These are phyloP conservation scores for Pestalotiopsis fici DNA, from an alignment of 2,329 filamentous ascomycete genomes.

Conservation along the genomic window DNA sequence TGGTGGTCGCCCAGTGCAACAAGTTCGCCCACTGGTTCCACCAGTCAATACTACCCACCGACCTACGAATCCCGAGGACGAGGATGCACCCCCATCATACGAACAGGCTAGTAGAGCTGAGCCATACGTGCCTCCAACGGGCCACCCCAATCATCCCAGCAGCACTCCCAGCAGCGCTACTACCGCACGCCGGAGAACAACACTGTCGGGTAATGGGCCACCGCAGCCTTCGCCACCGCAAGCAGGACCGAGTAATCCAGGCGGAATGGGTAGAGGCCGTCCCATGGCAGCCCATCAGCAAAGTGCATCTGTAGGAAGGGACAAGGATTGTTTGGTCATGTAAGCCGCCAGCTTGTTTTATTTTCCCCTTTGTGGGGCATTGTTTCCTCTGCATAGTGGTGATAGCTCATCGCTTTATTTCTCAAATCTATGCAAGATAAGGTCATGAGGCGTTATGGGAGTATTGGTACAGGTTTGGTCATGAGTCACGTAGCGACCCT, in stretches of 20 bases:
- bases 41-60: conserved; percentile 39
- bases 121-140: conserved; percentile 52
- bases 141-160: conserved; percentile 49
- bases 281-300: conserved; percentile 15
- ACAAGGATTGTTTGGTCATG: conserved; percentile 31
- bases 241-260: conserved; percentile 19
- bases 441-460: not conserved
- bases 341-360: conserved; percentile 4
- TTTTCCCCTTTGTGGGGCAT: not conserved
- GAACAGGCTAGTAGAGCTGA: conserved; percentile 55
- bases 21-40: conserved; percentile 48
- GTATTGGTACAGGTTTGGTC: not conserved
- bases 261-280: conserved; percentile 38
- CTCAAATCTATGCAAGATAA: not conserved
- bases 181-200: conserved; percentile 19
- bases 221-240: not conserved
- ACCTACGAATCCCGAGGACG: conserved; percentile 38
- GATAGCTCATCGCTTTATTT: not conserved
- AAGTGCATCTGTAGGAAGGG: conserved; percentile 16
- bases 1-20: conserved; percentile 30
- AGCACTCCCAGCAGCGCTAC: conserved; percentile 34
- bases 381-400: not conserved
- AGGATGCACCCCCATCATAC: conserved; percentile 59
- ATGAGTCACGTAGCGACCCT: not conserved
- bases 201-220: conserved; percentile 1